Evolutionary conservation across 2,329 filamentous ascomycete genomes (phyloP), one percentile per base, ranked within the genome.

Genomic region (Penicillium sp.): DNA sequence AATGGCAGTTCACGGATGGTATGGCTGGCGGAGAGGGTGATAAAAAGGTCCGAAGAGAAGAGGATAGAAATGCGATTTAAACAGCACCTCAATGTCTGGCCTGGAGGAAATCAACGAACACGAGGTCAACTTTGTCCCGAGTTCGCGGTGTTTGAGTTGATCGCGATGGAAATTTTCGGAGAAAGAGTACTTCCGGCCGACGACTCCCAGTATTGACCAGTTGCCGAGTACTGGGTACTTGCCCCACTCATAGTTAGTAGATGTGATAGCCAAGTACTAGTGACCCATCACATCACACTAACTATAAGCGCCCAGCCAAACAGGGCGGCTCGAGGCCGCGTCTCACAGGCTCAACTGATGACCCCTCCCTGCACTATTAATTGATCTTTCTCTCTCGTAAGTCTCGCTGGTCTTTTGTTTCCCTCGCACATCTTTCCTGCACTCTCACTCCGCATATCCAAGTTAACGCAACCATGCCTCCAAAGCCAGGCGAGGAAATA

Each of bases 401-500:
- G 57, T 60, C 37, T 29, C 53, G 23, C 48, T 12, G 40, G 27
- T 53, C 29, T 22, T 44, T 8, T 49, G 11, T 14, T 49, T 29
- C 33, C 4, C 42, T 25, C 15, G 15, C 8, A 49, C 23, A 14
- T 42, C 23, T 7, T 45, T 35, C 49, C n/a, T 35, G 26, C 18
- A 15, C 25, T 51, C 29, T 23, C 42, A 37, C 50, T 53, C 49
- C 43, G 29, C 26, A 49, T 37, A 42, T 53, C 51, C 50, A 49
- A 49, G 46, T 53, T 51, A 26, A 47, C 49, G 40, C 53, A 54
- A 68, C 51, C 50, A 80, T 80, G 78, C 77, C 78, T 66, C 75
- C 73, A 29, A 67, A 74, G 45, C 70, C 74, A 14, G 75, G 76
- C 57, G 78, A 80, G 70, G 76, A 79, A 60, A 70, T 73, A 50